A percentile compares a stretch with the other conserved stretches of the same genome.
Evolutionary conservation across 169 alveolate species (phyloP).

Genomic region (Plasmodium cynomolgi): DNA sequence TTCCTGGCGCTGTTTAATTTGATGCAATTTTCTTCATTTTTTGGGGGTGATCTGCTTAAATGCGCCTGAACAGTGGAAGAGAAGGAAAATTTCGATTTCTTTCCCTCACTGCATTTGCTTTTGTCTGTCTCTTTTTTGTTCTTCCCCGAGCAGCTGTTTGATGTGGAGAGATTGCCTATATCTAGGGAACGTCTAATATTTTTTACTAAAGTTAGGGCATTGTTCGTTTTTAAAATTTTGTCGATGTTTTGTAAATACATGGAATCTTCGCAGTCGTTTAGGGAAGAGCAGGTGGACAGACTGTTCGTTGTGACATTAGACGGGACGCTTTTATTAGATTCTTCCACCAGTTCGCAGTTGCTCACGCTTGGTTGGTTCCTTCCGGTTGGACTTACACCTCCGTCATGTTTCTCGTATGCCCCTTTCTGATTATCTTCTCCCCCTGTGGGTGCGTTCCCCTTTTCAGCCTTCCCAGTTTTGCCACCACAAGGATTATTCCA

Average conservation of each 20-base stretch:
- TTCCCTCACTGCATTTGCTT: background rate
- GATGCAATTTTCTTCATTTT: slow-evolving; percentile 1
- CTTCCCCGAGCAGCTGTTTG: background rate
- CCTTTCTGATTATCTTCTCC: background rate
- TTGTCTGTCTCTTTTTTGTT: background rate
- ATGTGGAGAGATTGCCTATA: background rate
- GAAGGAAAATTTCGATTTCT: background rate
- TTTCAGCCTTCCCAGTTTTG: background rate
- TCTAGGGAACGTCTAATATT: slow-evolving; percentile 24
- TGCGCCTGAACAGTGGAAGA: background rate
- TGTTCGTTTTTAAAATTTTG: slow-evolving; percentile 34
- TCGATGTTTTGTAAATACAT: background rate
- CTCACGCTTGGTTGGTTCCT: background rate
- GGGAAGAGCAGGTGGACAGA: background rate
- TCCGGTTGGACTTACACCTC: background rate
- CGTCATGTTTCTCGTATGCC: background rate
- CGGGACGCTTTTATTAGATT: background rate
- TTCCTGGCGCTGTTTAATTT: slow-evolving; percentile 1
- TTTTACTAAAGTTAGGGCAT: slow-evolving; percentile 15
- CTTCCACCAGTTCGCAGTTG: background rate
- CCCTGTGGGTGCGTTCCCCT: background rate
- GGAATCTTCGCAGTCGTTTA: background rate
- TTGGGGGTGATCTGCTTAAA: background rate
- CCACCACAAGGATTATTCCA: background rate
- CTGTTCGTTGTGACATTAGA: slow-evolving; percentile 18